Conservation (phyloP, 108 stramenopile genomes). For the Halocafeteria seosinensis region DNA sequence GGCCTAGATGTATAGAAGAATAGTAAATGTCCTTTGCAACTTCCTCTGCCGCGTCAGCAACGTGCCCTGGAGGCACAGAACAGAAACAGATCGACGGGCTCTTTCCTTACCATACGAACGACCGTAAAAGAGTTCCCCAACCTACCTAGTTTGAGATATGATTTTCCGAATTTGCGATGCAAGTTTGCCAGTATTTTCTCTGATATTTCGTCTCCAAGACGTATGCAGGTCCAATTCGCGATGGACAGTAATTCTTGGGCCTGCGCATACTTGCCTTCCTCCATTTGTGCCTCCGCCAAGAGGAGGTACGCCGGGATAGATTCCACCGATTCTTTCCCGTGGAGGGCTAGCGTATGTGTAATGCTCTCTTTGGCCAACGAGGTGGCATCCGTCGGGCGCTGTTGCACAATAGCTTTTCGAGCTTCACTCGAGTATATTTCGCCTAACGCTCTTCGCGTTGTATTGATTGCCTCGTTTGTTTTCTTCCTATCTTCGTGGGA, state of each 20-base stretch:
- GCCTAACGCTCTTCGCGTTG: too few species aligned
- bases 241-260: constrained; percentile 18
- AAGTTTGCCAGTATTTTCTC: constrained; percentile 25
- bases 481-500: too few species aligned
- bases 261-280: constrained; percentile 19
- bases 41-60: constrained; percentile 30
- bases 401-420: too few species aligned
- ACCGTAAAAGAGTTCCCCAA: constrained; percentile 21
- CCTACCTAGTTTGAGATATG: constrained; percentile 34
- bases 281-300: constrained; percentile 35
- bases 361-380: too few species aligned
- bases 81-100: too few species aligned
- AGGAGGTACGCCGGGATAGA: constrained; percentile 36
- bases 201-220: constrained; percentile 22
- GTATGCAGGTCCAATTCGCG: constrained; percentile 37
- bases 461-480: too few species aligned
- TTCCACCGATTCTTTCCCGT: constrained; percentile 28
- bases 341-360: too few species aligned
- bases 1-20: constrained; percentile 23
- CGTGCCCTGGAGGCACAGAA: too few species aligned
- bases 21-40: constrained; percentile 33
- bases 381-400: too few species aligned
- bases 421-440: too few species aligned
- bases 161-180: constrained; percentile 41
- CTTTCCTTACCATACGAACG: background rate